Evolutionary conservation across 2,329 filamentous ascomycete species (phyloP), one percentile per base, ranked within the genome.

Genomic region (Sporothrix variecibatus): DNA sequence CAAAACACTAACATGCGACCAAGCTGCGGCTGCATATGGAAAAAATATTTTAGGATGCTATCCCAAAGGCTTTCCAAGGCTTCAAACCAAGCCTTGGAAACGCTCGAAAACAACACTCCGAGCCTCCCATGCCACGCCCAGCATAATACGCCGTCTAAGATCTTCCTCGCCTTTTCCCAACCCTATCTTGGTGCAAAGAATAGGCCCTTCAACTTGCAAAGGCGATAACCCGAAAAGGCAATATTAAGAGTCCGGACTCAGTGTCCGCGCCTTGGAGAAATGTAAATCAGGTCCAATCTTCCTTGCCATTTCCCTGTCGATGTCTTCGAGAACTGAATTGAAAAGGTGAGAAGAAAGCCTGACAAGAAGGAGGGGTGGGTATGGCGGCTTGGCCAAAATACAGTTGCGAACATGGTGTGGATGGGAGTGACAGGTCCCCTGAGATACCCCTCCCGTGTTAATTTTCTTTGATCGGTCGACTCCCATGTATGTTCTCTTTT

Each of bases 11-110:
- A 43, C 20, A 64, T 40, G 34, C 43, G 1, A 43, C 60, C 60
- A 64, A 64, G 34, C 8, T 64, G 34, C 58, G 6, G n/a, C 62
- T 46, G 62, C 62, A 67, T 67, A 26, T 26, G n/a, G n/a, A 64
- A 64, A 64, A 40, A 64, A 31, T 23, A 40, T n/a, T 34, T 62
- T 20, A 40, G 1, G 26, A 5, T 34, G 56, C 8, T 15, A 11
- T 7, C 28, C 53, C 12, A 31, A 31, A 23, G 51, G 51, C 28
- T n/a, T 51, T 34, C 56, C 51, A 34, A 34, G 15, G 56, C 51
- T 28, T 56, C 51, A n/a, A 56, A 9, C n/a, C 51, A 28, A 56
- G 26, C n/a, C 51, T 60, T 60, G 26, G 34, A 4, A 3, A 34
- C 34, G 34, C 34, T 34, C 34, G 34, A 34, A 2, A 34, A 7